Evolutionary conservation across 352 stramenopile genomes (phyloP).

Genomic region (Globisporangium yorkense): DNA sequence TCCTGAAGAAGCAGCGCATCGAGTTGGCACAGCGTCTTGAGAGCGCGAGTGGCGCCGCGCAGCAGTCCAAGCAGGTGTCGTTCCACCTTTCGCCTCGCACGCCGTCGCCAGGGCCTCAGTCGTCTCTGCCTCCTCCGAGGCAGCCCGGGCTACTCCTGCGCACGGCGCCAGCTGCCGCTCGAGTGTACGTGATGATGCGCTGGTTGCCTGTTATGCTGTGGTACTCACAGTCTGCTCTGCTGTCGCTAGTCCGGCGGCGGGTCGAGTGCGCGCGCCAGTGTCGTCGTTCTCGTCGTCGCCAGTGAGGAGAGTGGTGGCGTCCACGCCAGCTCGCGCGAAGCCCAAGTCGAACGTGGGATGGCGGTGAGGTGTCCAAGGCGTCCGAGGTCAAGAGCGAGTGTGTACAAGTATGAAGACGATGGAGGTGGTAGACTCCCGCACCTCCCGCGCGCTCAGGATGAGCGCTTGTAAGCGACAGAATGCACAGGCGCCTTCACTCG

Average conservation of each 20-base stretch:
- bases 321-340: slow-evolving; percentile 34
- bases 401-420: neutral
- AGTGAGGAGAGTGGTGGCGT: slow-evolving; percentile 20
- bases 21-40: slow-evolving; percentile 6
- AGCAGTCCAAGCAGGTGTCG: slow-evolving; percentile 56
- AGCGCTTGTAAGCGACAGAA: slow-evolving; percentile 1
- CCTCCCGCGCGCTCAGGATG: neutral
- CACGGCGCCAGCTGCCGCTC: slow-evolving; percentile 17
- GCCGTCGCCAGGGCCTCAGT: slow-evolving; percentile 2
- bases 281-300: slow-evolving; percentile 21
- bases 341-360: slow-evolving; percentile 60
- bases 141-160: slow-evolving; percentile 24
- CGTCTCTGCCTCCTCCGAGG: slow-evolving; percentile 12
- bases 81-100: slow-evolving; percentile 33
- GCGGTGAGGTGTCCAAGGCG: slow-evolving; percentile 19
- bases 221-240: neutral
- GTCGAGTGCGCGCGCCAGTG: slow-evolving; percentile 34
- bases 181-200: slow-evolving; percentile 27
- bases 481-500: neutral
- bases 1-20: slow-evolving; percentile 59
- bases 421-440: neutral
- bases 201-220: too few relatives aligned
- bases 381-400: neutral
- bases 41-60: slow-evolving; percentile 1
- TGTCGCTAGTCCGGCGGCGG: slow-evolving; percentile 20